Base-by-base conservation (phyloP, 495 filamentous ascomycete genomes). In the Trichoderma virens region DNA sequence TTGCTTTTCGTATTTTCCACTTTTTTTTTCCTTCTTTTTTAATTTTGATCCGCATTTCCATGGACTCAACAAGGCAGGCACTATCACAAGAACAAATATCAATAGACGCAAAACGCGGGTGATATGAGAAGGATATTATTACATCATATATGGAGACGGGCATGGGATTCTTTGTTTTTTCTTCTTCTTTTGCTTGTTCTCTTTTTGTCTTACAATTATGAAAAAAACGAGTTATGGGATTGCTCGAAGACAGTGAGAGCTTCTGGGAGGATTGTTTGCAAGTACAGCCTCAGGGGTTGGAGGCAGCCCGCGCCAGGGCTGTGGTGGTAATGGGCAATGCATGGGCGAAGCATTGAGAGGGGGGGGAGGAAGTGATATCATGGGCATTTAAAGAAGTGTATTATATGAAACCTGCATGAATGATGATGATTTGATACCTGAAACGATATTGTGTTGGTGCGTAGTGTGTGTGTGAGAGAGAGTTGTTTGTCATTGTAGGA, bases 301-400 rank as follows among this genome's bases (percentile, higher is more conserved):
- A 56, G 51, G 51, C 51, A 30, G 51, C 51, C 51, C 25, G 27
- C 16, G 51, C 1, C 28, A 18, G 25, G 13, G 51, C 51, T 27
- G 51, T 18, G 51, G 51, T 30, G 51, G 51, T 56, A 56, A 56
- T 56, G 51, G n/a, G n/a, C 51, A 28, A 16, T 28, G 51, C 9
- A 56, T 27, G 51, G 25, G 51, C 23, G 3, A 8, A 31, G 25
- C 23, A 31, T 56, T 16, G 51, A 20, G 20, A n/a, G 45, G 20
- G n/a, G n/a, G n/a, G 51, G 41, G 41, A 45, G n/a, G n/a, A 45
- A 13, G n/a, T 45, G n/a, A 18, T n/a, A n/a, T n/a, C 41, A 45
- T 45, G 25, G 30, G 51, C 51, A 56, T 56, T 30, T 30, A 56
- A 56, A 51, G 45, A n/a, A 16, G 51, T 56, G 51, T 56, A 56